Evolutionary conservation across 805 yeast genomes (phyloP), one percentile per base, ranked within the genome.

Genomic region (Pichia nakasei): DNA sequence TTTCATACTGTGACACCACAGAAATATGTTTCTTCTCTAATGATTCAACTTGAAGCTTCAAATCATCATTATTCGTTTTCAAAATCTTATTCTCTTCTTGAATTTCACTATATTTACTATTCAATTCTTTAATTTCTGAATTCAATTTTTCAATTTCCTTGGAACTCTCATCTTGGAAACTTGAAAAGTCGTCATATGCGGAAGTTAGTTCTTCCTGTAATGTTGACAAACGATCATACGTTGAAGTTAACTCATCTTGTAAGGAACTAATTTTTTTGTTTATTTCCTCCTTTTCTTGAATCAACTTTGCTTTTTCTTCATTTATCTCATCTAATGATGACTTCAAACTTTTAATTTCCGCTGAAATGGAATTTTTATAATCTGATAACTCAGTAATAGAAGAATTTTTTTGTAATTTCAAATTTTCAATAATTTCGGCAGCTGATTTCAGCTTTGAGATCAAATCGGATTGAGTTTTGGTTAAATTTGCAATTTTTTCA

Each of bases 101-200:
- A 20, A 45, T 38, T 1, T 34, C 19, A 13, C 45, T 50, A 21
- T 49, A 27, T 20, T 47, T 46, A 15, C 44, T 48, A n/a, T 59
- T 56, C 37, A 62, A 46, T 13, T 51, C 50, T 29, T 54, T 60
- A 19, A 65, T 48, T 27, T 58, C 58, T 5, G 53, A 47, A 2
- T 75, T 75, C 17, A 76, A 55, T 1, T 49, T 48, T 3, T 52
- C 49, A 19, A 50, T 37, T 22, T 58, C 56, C 12, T 46, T 50
- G 5, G 49, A 21, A 4, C 56, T 42, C 35, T 56, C 55, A 8
- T 49, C 49, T 41, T 57, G 56, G 8, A 57, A 31, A 3, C 38
- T 32, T 15, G 53, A 46, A 33, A 52, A 52, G 19, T 50, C 51
- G 19, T 56, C 55, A 33, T 45, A 51, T 4, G 55, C 48, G 5